A percentile compares a stretch with the other conserved stretches of the same genome.
Evolutionary conservation across 257 asterid species (phyloP).

Genomic region (Ophiorrhiza pumila): DNA sequence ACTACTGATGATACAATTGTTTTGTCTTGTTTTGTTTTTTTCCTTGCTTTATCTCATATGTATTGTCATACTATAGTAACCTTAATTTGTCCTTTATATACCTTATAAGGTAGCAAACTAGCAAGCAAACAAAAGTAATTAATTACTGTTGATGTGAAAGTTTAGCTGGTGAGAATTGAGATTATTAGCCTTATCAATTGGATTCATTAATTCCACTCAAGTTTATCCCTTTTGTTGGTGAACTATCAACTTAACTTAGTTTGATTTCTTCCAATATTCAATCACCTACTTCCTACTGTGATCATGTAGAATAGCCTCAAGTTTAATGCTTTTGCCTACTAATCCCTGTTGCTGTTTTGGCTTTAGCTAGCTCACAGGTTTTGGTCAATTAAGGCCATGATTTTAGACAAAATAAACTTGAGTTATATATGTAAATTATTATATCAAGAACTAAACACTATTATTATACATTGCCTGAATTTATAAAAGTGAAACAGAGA

Average conservation of each 20-base stretch:
- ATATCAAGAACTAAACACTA: background rate
- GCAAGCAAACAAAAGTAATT: constrained; percentile 5
- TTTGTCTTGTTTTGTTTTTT: background rate
- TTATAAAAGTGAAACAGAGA: too few species aligned
- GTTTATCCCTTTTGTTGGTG: constrained; percentile 5
- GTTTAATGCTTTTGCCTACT: background rate
- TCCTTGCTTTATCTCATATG: too few species aligned
- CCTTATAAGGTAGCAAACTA: background rate
- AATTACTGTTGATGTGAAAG: constrained; percentile 16
- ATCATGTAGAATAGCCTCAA: background rate
- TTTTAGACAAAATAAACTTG: background rate
- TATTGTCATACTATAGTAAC: background rate
- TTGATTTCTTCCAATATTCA: background rate
- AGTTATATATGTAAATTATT: background rate
- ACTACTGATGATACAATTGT: background rate
- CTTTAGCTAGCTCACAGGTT: constrained; percentile 7
- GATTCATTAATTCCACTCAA: too few species aligned
- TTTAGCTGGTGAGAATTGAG: constrained; percentile 7
- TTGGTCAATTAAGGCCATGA: background rate
- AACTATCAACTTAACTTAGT: background rate
- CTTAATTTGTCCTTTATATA: background rate
- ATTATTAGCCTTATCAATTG: constrained; percentile 2
- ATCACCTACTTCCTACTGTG: constrained; percentile 5
- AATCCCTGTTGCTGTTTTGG: constrained; percentile 17
- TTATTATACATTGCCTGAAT: too few species aligned